Percentiles rank a stretch among this genome's conserved stretches.
Evolutionary conservation across 2,329 filamentous ascomycete genomes (phyloP).

Genomic region (Aspergillus brasiliensis): DNA sequence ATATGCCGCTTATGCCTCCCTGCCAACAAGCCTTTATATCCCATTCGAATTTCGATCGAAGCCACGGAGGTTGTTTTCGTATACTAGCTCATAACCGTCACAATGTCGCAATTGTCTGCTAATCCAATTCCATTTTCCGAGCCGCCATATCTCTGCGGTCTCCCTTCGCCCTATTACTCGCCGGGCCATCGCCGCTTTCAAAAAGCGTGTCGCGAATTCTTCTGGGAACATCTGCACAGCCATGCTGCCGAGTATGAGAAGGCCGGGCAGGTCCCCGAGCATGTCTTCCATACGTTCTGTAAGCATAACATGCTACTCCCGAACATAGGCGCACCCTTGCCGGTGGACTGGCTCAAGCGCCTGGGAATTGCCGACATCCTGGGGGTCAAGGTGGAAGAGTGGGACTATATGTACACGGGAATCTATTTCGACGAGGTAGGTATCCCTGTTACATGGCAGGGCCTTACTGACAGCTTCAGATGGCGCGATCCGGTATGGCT

Average conservation of each 20-base stretch:
- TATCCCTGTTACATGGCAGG: neutral
- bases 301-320: conserved; percentile 71
- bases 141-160: conserved; percentile 68
- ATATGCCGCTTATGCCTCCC: too few relatives aligned
- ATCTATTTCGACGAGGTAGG: conserved; percentile 69
- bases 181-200: conserved; percentile 68
- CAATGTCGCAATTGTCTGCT: neutral
- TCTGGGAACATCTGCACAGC: conserved; percentile 63
- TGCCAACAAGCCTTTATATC: too few relatives aligned
- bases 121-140: conserved; percentile 67
- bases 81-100: too few relatives aligned
- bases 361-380: conserved; percentile 68
- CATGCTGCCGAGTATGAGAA: conserved; percentile 72
- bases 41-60: too few relatives aligned
- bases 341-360: conserved; percentile 66
- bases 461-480: conserved; percentile 39
- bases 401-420: conserved; percentile 69
- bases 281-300: conserved; percentile 67
- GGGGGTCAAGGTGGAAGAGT: conserved; percentile 71
- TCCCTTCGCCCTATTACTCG: conserved; percentile 73
- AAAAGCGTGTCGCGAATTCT: conserved; percentile 66
- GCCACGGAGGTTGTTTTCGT: neutral
- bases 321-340: conserved; percentile 68
- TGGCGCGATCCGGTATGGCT: conserved; percentile 64
- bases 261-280: conserved; percentile 62